A percentile compares a stretch with the other conserved stretches of the same genome.
Evolutionary conservation across 2,329 filamentous ascomycete species (phyloP).

Genomic region (Talaromyces sp.): DNA sequence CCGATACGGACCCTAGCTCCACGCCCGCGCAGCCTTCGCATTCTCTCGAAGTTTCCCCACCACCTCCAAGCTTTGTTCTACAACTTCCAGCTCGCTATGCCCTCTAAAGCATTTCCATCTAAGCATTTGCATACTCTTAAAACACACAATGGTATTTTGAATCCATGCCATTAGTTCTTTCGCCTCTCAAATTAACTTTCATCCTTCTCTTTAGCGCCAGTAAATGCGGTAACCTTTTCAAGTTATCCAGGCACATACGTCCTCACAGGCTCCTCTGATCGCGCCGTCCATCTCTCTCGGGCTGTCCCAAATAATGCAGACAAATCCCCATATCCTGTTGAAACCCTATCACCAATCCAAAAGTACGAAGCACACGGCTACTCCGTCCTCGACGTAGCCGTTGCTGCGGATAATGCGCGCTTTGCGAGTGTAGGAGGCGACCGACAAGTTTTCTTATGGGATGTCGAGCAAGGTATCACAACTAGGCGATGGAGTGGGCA

Average conservation of each 20-base stretch:
- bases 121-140: slow-evolving; percentile 46
- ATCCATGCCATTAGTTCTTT: background rate
- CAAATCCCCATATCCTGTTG: slow-evolving; percentile 29
- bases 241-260: slow-evolving; percentile 74
- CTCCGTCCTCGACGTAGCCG: slow-evolving; percentile 79
- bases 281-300: slow-evolving; percentile 84
- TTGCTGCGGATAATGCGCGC: slow-evolving; percentile 73
- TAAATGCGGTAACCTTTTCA: slow-evolving; percentile 74
- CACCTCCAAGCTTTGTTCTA: background rate
- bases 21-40: slow-evolving; percentile 5
- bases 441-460: slow-evolving; percentile 90
- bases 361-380: slow-evolving; percentile 90
- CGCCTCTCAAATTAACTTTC: slow-evolving; percentile 1
- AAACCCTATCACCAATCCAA: slow-evolving; percentile 68
- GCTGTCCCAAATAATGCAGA: slow-evolving; percentile 45
- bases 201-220: slow-evolving; percentile 56
- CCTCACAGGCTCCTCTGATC: slow-evolving; percentile 83
- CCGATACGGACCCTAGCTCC: slow-evolving; percentile 20
- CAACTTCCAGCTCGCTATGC: slow-evolving; percentile 15
- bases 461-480: slow-evolving; percentile 80
- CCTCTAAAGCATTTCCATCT: slow-evolving; percentile 39
- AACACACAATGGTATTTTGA: slow-evolving; percentile 47
- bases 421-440: slow-evolving; percentile 91
- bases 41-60: slow-evolving; percentile 9
- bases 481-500: slow-evolving; percentile 74